A percentile compares a stretch with the other conserved stretches of the same genome.
Evolutionary conservation across 805 yeast species (phyloP).

Genomic region (Ogataea populi-albae): DNA sequence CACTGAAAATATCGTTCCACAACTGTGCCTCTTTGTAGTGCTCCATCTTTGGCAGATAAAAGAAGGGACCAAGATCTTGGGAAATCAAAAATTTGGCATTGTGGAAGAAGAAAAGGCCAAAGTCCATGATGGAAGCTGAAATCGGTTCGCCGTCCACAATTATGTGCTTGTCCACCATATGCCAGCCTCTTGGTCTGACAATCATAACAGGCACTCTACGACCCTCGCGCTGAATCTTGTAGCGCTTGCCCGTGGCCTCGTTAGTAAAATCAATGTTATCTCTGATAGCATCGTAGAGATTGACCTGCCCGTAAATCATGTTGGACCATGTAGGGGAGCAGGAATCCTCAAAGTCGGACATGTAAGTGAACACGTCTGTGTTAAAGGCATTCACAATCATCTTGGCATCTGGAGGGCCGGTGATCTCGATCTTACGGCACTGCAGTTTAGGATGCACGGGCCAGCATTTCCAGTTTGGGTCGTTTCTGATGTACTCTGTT

Average conservation of each 20-base stretch:
- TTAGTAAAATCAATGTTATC: constrained; percentile 54
- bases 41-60: constrained; percentile 83
- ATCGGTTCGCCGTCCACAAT: constrained; percentile 73
- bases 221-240: constrained; percentile 41
- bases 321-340: constrained; percentile 82
- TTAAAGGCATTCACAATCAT: constrained; percentile 82
- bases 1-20: constrained; percentile 80
- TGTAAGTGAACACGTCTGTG: constrained; percentile 74
- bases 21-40: constrained; percentile 78
- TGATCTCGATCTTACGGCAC: constrained; percentile 76
- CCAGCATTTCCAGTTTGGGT: constrained; percentile 74
- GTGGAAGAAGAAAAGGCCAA: constrained; percentile 74
- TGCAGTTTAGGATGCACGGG: constrained; percentile 68
- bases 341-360: constrained; percentile 86
- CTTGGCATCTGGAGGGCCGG: constrained; percentile 83
- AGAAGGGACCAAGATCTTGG: constrained; percentile 76
- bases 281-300: constrained; percentile 73
- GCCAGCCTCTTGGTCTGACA: constrained; percentile 90
- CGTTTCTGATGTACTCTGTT: constrained; percentile 66
- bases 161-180: constrained; percentile 71
- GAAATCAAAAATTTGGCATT: constrained; percentile 61
- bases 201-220: constrained; percentile 72
- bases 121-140: constrained; percentile 74
- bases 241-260: constrained; percentile 36
- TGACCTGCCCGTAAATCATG: constrained; percentile 77